Base-by-base conservation (phyloP, 352 stramenopile species). In the Pythium aquatile region DNA sequence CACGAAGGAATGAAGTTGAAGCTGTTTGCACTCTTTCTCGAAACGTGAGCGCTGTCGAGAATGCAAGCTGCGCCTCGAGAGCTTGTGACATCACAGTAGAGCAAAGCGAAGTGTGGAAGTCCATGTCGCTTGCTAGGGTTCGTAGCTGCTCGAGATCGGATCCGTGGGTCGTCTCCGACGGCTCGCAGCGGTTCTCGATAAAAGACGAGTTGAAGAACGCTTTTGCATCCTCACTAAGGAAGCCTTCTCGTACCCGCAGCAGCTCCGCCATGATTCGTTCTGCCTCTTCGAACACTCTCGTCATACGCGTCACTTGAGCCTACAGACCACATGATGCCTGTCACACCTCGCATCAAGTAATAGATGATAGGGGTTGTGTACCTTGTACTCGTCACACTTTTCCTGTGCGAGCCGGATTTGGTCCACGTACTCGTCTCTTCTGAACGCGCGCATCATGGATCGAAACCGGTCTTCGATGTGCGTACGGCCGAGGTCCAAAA, bases 181-280 rank as follows among this genome's bases (percentile, higher is more conserved):
- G 47, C 1, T 26, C 11, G 0, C n/a, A 49, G 6, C 20, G n/a
- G 29, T 55, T 54, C 24, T 71, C 42, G 16, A 71, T 37, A 32
- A 7, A 56, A 8, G 65, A 62, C 1, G 58, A 37, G 16, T 37
- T n/a, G 49, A 63, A 63, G 17, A 71, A 71, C 1, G 58, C 58
- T 1, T 14, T 46, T 0, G 58, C 44, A 8, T 71, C 65, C 4
- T 71, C 65, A 11, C 13, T 1, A 1, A 71, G 20, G n/a, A 49
- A 53, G 7, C 10, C n/a, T 26, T 65, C 57, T 20, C 51, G 55
- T 17, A 48, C 9, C 0, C 40, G 16, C 1, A 55, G n/a, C 35
- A 77, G 58, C 5, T 28, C 17, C 4, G 63, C 44, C 1, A 66
- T 5, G 13, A 75, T n/a, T 14, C 16, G 16, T n/a, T 60, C 47